phyloP scores from a whole-genome alignment of 768 basidiomycete genomes.

The Calocera viscosa region DNA sequence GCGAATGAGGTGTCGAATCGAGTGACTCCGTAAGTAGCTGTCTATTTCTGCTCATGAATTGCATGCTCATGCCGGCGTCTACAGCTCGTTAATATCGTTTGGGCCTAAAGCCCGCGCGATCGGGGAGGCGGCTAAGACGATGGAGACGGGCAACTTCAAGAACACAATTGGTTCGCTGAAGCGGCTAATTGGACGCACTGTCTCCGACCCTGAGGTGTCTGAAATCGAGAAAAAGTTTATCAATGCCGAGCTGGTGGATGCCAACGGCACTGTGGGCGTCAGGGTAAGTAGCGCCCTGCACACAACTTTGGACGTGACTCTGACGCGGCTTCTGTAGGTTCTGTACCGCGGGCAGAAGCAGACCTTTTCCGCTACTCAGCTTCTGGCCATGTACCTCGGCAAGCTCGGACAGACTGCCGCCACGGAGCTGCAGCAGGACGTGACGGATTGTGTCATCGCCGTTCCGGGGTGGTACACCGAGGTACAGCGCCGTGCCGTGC shows the following conservation, averaged over 20 bases:
- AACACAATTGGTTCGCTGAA: constrained; percentile 93
- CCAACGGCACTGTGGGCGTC: constrained; percentile 66
- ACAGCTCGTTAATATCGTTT: constrained; percentile 86
- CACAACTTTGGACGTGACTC: not conserved
- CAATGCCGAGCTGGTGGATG: constrained; percentile 76
- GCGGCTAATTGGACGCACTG: constrained; percentile 71
- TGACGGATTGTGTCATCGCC: constrained; percentile 88
- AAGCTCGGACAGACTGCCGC: constrained; percentile 81
- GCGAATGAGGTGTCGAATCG: constrained; percentile 96
- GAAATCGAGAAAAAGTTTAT: constrained; percentile 83
- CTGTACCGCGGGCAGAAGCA: constrained; percentile 73
- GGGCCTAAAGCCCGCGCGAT: constrained; percentile 81
- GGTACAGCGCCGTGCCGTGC: constrained; percentile 73
- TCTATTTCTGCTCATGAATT: not conserved
- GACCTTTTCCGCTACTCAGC: constrained; percentile 75
- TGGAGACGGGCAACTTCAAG: constrained; percentile 94
- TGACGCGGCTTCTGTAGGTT: constrained; percentile 41
- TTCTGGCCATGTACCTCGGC: constrained; percentile 80
- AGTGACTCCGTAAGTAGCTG: constrained; percentile 68
- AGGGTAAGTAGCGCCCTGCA: constrained; percentile 44
- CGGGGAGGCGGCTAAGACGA: constrained; percentile 92
- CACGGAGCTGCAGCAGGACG: constrained; percentile 69
- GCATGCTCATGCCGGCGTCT: not conserved
- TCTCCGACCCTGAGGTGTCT: constrained; percentile 68
- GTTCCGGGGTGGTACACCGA: constrained; percentile 98